Evolutionary conservation across 2,329 filamentous ascomycete genomes (phyloP), one percentile per base, ranked within the genome.

Genomic region (Cordyceps pruinosa): DNA sequence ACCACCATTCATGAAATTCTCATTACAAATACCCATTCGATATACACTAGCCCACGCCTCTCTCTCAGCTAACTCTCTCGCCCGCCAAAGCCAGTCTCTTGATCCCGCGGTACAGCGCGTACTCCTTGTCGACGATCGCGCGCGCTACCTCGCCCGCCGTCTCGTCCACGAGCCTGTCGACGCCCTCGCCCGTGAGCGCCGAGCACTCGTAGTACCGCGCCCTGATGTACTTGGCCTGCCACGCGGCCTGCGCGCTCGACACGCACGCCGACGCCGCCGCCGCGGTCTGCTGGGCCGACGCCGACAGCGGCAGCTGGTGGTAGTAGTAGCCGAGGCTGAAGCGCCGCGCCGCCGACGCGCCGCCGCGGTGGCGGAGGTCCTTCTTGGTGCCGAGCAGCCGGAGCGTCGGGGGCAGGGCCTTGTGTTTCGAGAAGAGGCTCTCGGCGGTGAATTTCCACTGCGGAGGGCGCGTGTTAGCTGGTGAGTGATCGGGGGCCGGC

Each of bases 341-440:
- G 52, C 52, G 52, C 15, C 44, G 37, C 37, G 37, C 23, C 3
- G 42, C 4, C 5, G 51, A 48, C 6, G 46, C 41, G 28, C 42
- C 42, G 23, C 53, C 10, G 45, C 53, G 45, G 2, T 42, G 34
- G 10, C 53, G 56, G 12, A 58, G 50, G 23, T 58, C 56, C 21
- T 66, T 72, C 62, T 73, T 73, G 53, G 68, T 59, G 1, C 72
- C 72, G 0, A 73, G 53, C 6, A 73, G 65, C 30, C 70, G 66
- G 3, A 73, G 21, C 9, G 67, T 30, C 4, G 68, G 69, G 6
- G 59, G 34, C 45, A 59, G 57, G 1, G 51, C 35, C 2, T 61
- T 64, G 1, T 59, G 45, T 3, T 49, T 58, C 32, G 61, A 56
- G 34, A 70, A 73, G 10, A 70, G 69, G 7, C 58, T 42, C 7